These are phyloP conservation scores for Dacryopinax primogenitus DNA, from an alignment of 768 basidiomycete species.

Conservation along the genomic window DNA sequence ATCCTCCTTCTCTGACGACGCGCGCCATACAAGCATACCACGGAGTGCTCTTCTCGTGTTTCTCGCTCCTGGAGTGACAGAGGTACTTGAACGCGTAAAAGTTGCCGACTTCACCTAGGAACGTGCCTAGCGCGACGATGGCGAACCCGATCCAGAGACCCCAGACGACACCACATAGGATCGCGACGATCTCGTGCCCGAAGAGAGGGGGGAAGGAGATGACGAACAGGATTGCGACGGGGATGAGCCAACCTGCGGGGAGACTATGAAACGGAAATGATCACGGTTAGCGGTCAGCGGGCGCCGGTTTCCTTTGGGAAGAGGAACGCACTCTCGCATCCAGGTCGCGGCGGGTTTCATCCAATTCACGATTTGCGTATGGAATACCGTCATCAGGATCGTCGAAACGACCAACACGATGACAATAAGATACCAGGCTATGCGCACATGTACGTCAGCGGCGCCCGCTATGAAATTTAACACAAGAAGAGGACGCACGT, in stretches of 20 bases:
- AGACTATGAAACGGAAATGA: constrained; percentile 21
- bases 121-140: constrained; percentile 72
- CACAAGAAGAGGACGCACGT: constrained; percentile 12
- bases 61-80: constrained; percentile 61
- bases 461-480: not conserved
- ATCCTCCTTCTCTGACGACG: constrained; percentile 28
- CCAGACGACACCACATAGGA: constrained; percentile 84
- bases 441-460: not conserved
- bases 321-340: constrained; percentile 44
- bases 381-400: constrained; percentile 46
- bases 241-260: constrained; percentile 54
- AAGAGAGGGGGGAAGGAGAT: constrained; percentile 84
- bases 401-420: constrained; percentile 38
- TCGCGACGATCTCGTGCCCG: constrained; percentile 82
- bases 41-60: constrained; percentile 47
- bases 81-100: constrained; percentile 72
- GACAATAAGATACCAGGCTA: constrained; percentile 28
- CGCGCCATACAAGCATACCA: constrained; percentile 42
- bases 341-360: constrained; percentile 52
- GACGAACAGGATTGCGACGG: constrained; percentile 68
- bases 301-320: not conserved
- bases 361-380: constrained; percentile 58
- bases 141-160: constrained; percentile 76
- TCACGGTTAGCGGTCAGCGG: constrained; percentile 7
- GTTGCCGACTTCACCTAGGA: constrained; percentile 76